These are phyloP conservation scores for Rhododendron williamsianum DNA, from an alignment of 148 eudicot genomes.

Conservation along the genomic window DNA sequence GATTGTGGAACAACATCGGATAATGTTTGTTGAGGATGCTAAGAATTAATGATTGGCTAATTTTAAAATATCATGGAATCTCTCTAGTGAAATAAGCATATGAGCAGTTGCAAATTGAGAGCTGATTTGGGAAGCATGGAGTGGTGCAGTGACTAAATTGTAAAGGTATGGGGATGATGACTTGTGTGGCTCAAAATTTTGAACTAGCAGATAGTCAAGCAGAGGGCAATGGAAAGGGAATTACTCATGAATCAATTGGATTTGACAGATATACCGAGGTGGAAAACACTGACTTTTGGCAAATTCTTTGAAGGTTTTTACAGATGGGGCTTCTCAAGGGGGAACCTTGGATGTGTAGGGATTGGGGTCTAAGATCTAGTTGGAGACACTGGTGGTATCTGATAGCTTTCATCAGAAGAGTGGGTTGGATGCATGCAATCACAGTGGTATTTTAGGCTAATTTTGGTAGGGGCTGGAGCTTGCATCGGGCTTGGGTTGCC, in stretches of 20 bases:
- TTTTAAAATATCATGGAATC: background rate
- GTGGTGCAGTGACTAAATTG: background rate
- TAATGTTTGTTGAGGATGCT: background rate
- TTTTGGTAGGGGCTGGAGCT: background rate
- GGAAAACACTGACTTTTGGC: background rate
- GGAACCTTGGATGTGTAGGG: background rate
- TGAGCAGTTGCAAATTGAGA: background rate
- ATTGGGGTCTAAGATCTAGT: background rate
- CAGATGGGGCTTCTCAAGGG: background rate
- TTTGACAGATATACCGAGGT: background rate
- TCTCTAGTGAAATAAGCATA: background rate
- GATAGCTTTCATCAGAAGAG: background rate
- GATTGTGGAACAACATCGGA: background rate
- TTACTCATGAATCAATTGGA: background rate
- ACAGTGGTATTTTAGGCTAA: background rate
- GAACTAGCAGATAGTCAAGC: background rate
- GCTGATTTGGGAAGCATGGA: background rate
- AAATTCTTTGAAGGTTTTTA: background rate
- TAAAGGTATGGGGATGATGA: background rate
- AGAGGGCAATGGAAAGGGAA: background rate
- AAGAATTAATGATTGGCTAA: background rate
- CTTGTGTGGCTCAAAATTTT: background rate
- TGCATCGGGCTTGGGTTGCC: background rate
- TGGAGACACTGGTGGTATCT: background rate
- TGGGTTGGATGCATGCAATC: background rate